A percentile compares a stretch with the other conserved stretches of the same genome.
phyloP scores from a whole-genome alignment of 2,329 filamentous ascomycete species.

The Orbilia javanica region DNA sequence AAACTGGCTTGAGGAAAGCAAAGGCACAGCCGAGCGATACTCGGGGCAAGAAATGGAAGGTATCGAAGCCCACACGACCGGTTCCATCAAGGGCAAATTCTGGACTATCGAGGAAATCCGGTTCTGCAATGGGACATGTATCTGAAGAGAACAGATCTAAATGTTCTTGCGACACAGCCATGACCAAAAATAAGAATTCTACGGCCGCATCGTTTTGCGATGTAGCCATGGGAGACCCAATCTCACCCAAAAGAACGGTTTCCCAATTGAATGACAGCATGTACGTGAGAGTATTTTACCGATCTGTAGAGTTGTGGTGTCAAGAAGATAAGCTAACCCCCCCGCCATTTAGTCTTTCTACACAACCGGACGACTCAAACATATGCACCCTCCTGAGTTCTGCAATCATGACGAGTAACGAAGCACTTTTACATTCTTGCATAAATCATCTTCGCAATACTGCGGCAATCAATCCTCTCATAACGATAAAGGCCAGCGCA shows the following conservation, averaged over 20 bases:
- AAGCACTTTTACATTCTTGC: slow-evolving; percentile 43
- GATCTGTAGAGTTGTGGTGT: background rate
- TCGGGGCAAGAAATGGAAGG: slow-evolving; percentile 52
- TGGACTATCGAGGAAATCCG: slow-evolving; percentile 45
- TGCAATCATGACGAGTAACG: slow-evolving; percentile 43
- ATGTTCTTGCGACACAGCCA: slow-evolving; percentile 47
- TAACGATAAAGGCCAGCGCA: slow-evolving; percentile 55
- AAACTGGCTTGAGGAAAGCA: slow-evolving; percentile 9
- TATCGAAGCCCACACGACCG: slow-evolving; percentile 50
- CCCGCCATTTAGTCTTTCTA: slow-evolving; percentile 9
- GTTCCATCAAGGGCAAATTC: slow-evolving; percentile 56
- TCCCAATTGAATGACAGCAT: slow-evolving; percentile 41
- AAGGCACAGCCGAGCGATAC: slow-evolving; percentile 35
- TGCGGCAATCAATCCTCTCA: slow-evolving; percentile 51
- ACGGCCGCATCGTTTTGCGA: slow-evolving; percentile 47
- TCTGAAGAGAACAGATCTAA: slow-evolving; percentile 45
- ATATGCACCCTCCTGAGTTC: slow-evolving; percentile 44
- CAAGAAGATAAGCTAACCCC: background rate
- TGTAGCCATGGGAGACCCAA: slow-evolving; percentile 52
- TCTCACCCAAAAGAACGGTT: slow-evolving; percentile 35
- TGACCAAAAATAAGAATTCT: slow-evolving; percentile 30
- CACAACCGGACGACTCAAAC: slow-evolving; percentile 49
- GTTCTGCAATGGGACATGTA: slow-evolving; percentile 41
- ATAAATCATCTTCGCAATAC: slow-evolving; percentile 50
- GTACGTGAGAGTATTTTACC: slow-evolving; percentile 22